Evolutionary conservation across 148 eudicot species (phyloP).

Genomic region (Rhododendron kiyosumense): DNA sequence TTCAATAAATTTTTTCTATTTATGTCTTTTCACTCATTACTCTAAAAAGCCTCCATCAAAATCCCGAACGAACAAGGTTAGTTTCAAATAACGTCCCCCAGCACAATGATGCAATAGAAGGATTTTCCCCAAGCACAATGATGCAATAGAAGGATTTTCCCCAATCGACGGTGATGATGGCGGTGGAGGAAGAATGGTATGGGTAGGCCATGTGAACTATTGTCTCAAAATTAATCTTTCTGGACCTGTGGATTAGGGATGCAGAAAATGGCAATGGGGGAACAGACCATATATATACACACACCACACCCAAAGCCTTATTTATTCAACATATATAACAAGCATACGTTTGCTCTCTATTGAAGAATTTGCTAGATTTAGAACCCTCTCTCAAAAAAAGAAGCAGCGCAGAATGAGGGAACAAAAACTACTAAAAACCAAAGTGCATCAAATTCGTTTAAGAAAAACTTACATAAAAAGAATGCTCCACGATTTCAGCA

Average conservation of each 20-base stretch:
- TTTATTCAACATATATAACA: not conserved
- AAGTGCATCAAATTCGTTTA: not conserved
- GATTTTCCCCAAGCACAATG: no score
- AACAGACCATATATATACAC: not conserved
- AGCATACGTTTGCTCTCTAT: no score
- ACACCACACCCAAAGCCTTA: not conserved
- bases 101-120: no score
- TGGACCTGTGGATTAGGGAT: not conserved
- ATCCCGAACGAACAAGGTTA: no score
- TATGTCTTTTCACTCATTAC: no score
- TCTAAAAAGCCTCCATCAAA: no score
- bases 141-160: no score
- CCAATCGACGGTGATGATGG: conserved; percentile 14
- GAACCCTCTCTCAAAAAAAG: no score
- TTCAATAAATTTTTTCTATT: no score
- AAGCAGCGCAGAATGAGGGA: no score
- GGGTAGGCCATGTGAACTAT: conserved; percentile 10
- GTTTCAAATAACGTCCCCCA: no score
- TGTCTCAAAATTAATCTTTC: not conserved
- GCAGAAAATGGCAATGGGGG: not conserved
- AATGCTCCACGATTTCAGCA: conserved; percentile 32
- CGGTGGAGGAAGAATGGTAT: conserved; percentile 35
- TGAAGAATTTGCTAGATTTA: no score
- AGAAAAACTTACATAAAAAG: conserved; percentile 26
- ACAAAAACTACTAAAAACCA: not conserved